Evolutionary conservation across 2,329 filamentous ascomycete genomes (phyloP).

Genomic region (Colletotrichum horii): DNA sequence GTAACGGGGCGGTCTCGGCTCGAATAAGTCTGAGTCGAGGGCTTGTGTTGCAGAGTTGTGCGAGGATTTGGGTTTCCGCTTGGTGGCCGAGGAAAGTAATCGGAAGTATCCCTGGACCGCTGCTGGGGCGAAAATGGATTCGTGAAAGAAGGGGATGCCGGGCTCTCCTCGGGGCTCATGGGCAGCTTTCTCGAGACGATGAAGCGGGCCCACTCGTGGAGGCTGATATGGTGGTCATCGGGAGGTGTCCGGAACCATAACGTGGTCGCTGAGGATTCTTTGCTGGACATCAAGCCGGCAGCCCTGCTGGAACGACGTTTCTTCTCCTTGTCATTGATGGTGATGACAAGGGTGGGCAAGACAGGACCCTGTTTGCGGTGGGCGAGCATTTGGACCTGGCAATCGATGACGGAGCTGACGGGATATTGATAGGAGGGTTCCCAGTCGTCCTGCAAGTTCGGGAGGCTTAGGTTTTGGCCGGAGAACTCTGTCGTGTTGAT

Average conservation of each 20-base stretch:
- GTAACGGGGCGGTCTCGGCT: slow-evolving; percentile 55
- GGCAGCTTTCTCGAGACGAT: slow-evolving; percentile 52
- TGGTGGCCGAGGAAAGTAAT: slow-evolving; percentile 47
- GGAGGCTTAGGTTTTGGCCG: slow-evolving; percentile 6
- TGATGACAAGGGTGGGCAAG: slow-evolving; percentile 64
- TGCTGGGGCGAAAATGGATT: slow-evolving; percentile 54
- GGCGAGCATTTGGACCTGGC: slow-evolving; percentile 62
- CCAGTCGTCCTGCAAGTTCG: slow-evolving; percentile 50
- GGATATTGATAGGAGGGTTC: slow-evolving; percentile 61
- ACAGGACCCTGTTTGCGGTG: slow-evolving; percentile 67
- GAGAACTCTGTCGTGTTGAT: slow-evolving; percentile 11
- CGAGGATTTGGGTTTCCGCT: slow-evolving; percentile 46
- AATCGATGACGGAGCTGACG: slow-evolving; percentile 57
- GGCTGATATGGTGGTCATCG: slow-evolving; percentile 55
- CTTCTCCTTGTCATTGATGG: slow-evolving; percentile 63
- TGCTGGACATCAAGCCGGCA: slow-evolving; percentile 58
- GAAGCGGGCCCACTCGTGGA: slow-evolving; percentile 65
- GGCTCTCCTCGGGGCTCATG: slow-evolving; percentile 56
- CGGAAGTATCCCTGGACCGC: slow-evolving; percentile 41
- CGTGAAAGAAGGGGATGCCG: slow-evolving; percentile 57
- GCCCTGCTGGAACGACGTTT: slow-evolving; percentile 70
- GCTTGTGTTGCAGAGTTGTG: slow-evolving; percentile 50
- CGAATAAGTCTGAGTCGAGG: slow-evolving; percentile 52
- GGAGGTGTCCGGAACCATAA: slow-evolving; percentile 62
- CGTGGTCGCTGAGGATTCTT: slow-evolving; percentile 52